Base-by-base conservation (phyloP, 108 stramenopile species). In the Ochromonas danica region DNA sequence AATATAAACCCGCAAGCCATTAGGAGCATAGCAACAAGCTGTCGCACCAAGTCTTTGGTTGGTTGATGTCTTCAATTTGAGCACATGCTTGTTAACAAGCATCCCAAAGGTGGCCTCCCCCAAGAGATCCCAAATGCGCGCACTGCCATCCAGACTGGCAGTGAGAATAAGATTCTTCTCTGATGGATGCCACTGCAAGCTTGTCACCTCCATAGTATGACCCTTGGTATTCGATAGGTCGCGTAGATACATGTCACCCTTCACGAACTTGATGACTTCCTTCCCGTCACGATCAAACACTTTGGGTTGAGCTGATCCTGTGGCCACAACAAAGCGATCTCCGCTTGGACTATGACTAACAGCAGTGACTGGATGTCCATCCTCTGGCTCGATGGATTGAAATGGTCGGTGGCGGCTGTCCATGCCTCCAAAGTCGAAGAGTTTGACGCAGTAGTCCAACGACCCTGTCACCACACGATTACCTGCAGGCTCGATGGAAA, bases 351-450 rank as follows among this genome's bases (percentile, higher is more conserved):
- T 81, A 61, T 84, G 79, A 41, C 42, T 42, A 14, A 89, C 36
- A 1, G 84, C 70, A 30, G 81, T 83, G 35, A 86, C 85, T 27
- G 85, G 82, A 40, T 88, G 82, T 2, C 90, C 90, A 0, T 93
- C 92, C 79, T 91, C 82, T 33, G 87, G 80, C 27, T 77, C 75
- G 1, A 89, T 57, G 35, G 84, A 80, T 41, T 61, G 22, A 57
- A 83, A 83, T 17, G 80, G 86, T 86, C 42, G 88, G 80, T 71
- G 45, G 41, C 0, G 88, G 62, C 39, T 79, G 70, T 90, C 86
- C 91, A 92, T 93, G 1, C 93, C 93, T 3, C 90, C 85, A 90
- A 95, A 95, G 77, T 94, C 92, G 77, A 91, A 95, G 14, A 91
- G 78, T 42, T 90, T 84, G 38, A 95, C 62, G 25, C 81, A 81